A percentile compares a stretch with the other conserved stretches of the same genome.
phyloP scores from a whole-genome alignment of 768 basidiomycete genomes.

The Boletus speciosus region DNA sequence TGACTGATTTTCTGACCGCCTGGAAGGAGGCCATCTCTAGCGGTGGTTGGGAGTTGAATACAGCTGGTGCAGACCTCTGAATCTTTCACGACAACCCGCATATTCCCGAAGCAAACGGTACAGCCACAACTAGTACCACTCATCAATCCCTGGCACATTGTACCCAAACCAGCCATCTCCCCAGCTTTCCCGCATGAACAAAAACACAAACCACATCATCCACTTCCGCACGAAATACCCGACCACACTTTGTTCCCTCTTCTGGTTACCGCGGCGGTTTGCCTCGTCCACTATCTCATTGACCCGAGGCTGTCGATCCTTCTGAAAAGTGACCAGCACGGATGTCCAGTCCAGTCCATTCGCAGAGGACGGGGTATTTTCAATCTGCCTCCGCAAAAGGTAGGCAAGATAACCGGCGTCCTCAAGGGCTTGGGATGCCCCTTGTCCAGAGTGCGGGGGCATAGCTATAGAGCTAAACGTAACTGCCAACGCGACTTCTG shows the following conservation, averaged over 20 bases:
- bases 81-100: conserved; percentile 12
- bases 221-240: conserved; percentile 22
- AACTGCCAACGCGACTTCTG: background rate
- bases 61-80: background rate
- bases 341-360: conserved; percentile 12
- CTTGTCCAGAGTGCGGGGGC: conserved; percentile 32
- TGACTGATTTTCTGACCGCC: conserved; percentile 78
- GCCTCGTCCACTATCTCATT: conserved; percentile 27
- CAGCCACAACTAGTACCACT: conserved; percentile 26
- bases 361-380: background rate
- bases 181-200: conserved; percentile 27
- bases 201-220: conserved; percentile 23
- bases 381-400: conserved; percentile 19
- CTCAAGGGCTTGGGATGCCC: conserved; percentile 31
- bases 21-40: conserved; percentile 62
- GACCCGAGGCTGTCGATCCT: conserved; percentile 23
- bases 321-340: conserved; percentile 22
- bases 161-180: conserved; percentile 30
- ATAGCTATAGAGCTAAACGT: conserved; percentile 17
- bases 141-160: conserved; percentile 26
- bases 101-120: conserved; percentile 42
- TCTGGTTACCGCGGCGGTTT: conserved; percentile 23
- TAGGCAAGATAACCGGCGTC: conserved; percentile 31
- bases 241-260: conserved; percentile 19
- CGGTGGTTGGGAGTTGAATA: background rate